These are phyloP conservation scores for Filobasidium floriforme DNA, from an alignment of 768 basidiomycete species.

Conservation along the genomic window DNA sequence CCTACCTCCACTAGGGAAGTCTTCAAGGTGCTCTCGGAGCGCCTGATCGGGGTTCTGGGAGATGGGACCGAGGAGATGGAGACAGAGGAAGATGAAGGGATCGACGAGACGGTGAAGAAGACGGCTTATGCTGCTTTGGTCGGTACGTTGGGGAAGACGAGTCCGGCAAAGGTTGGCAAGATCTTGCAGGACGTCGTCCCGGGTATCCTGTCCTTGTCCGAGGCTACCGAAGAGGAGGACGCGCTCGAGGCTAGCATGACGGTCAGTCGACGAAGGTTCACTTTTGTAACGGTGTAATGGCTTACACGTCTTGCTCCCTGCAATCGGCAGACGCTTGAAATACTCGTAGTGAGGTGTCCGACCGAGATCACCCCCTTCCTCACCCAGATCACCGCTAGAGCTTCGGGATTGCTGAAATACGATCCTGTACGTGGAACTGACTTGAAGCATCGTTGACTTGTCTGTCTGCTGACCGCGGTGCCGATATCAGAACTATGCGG, in stretches of 20 bases:
- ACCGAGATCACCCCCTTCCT: slow-evolving; percentile 70
- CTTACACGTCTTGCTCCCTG: background rate
- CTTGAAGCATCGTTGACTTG: too few relatives aligned
- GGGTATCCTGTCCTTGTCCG: slow-evolving; percentile 11
- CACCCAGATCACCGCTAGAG: slow-evolving; percentile 60
- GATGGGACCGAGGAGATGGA: slow-evolving; percentile 35
- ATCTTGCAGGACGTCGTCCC: slow-evolving; percentile 15
- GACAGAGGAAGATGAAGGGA: slow-evolving; percentile 12
- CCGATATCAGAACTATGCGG: slow-evolving; percentile 60
- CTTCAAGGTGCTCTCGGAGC: slow-evolving; percentile 55
- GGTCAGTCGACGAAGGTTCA: slow-evolving; percentile 45
- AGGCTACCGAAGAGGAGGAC: slow-evolving; percentile 56
- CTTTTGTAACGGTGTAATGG: background rate
- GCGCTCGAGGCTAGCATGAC: slow-evolving; percentile 71
- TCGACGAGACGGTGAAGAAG: background rate
- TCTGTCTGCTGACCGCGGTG: slow-evolving; percentile 2
- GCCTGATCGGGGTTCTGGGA: slow-evolving; percentile 24
- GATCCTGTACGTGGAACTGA: slow-evolving; percentile 63
- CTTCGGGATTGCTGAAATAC: slow-evolving; percentile 74
- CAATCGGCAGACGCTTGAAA: slow-evolving; percentile 66
- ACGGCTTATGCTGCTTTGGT: slow-evolving; percentile 15
- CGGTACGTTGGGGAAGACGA: slow-evolving; percentile 9
- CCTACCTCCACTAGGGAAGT: slow-evolving; percentile 57
- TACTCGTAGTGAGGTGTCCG: slow-evolving; percentile 73
- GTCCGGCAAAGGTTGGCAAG: slow-evolving; percentile 13